phyloP scores from a whole-genome alignment of 768 basidiomycete species.

The Termitomyces titanicus region DNA sequence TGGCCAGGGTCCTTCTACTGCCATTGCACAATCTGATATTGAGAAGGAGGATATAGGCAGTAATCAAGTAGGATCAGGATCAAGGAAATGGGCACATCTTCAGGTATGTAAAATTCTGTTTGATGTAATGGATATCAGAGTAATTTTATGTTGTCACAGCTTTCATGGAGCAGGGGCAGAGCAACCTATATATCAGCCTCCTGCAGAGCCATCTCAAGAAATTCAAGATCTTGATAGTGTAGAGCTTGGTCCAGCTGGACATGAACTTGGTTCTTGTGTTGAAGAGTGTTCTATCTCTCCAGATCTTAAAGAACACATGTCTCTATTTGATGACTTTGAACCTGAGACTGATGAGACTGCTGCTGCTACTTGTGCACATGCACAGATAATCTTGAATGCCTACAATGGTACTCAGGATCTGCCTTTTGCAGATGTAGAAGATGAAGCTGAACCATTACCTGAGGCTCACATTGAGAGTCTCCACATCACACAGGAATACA shows the following conservation, averaged over 20 bases:
- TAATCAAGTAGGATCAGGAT: neutral
- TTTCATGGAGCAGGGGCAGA: no score
- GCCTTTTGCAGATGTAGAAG: neutral
- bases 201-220: neutral
- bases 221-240: neutral
- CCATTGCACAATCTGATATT: neutral
- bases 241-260: neutral
- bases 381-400: no score
- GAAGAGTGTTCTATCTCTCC: neutral
- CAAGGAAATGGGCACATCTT: neutral
- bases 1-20: neutral
- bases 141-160: no score
- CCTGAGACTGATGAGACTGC: neutral
- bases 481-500: no score
- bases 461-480: no score
- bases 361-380: no score
- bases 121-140: no score
- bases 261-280: neutral
- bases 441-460: no score
- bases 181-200: no score
- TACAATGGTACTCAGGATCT: neutral
- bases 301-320: neutral
- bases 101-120: no score
- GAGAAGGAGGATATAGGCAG: neutral
- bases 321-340: neutral